Base-by-base conservation (phyloP, 2,329 filamentous ascomycete species). In the Penicillium glabrum region DNA sequence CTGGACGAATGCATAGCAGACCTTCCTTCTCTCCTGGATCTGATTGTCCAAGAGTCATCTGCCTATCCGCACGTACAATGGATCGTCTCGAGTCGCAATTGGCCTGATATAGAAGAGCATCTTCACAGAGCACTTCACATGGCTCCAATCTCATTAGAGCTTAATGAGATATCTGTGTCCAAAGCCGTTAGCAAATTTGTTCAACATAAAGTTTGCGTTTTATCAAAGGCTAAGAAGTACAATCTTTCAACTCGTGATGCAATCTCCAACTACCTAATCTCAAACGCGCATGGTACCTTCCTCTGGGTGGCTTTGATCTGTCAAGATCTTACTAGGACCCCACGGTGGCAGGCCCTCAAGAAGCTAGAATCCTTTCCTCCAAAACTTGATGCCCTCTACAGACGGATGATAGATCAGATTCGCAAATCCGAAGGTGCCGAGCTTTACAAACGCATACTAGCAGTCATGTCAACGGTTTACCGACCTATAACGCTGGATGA, bases 211-310 rank as follows among this genome's bases (percentile, higher is more conserved):
- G 23, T 46, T 10, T 11, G 2, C 16, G 2, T 4, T 26, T 11
- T 46, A 5, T 21, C 23, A 8, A 7, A 27, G 7, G 26, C 14
- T 7, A 46, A 46, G 10, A 46, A 46, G 14, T 46, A 46, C 14
- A 16, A 19, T 21, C 1, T n/a, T 8, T 1, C 10, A 13, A 24
- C 16, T 14, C 43, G 16, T 11, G 21, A 46, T 26, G 23, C 6
- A 16, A 19, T 46, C 8, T n/a, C 14, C 21, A 7, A 26, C 23
- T 16, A 46, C 23, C 13, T 46, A 19, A 3, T 16, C 1, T 8
- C 48, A 23, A 54, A 47, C 23, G 46, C 53, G 10, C 23, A 51
- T 16, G 49, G 37, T 19, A 55, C 53, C 80, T 68, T 82, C n/a
- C 51, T 53, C 16, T 47, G 44, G 51, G 51, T 53, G 14, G 44